Evolutionary conservation across 2,329 filamentous ascomycete species (phyloP).

Genomic region (Zymoseptoria tritici): DNA sequence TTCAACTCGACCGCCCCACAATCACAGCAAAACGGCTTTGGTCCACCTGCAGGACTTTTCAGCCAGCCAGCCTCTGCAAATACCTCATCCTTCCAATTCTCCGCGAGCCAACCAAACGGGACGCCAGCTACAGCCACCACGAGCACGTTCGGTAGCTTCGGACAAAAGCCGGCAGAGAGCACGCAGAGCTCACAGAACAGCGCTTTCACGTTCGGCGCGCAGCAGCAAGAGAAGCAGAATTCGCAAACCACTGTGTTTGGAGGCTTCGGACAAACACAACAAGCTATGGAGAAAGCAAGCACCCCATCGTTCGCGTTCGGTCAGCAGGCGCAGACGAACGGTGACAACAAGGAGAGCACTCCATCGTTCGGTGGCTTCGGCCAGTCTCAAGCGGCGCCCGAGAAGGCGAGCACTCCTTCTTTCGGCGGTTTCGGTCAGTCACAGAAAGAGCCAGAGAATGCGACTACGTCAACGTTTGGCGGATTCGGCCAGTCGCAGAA

Average conservation of each 20-base stretch:
- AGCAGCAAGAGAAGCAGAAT: constrained; percentile 4
- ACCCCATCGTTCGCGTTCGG: constrained; percentile 5
- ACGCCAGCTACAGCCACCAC: constrained; percentile 10
- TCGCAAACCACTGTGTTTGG: background rate
- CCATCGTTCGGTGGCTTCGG: background rate
- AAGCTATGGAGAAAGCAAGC: constrained; percentile 1
- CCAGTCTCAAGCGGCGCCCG: background rate
- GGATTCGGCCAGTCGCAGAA: constrained; percentile 3
- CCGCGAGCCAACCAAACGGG: constrained; percentile 12
- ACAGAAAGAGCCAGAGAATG: background rate
- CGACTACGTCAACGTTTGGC: background rate
- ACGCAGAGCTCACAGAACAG: constrained; percentile 5
- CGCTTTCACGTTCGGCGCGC: constrained; percentile 3
- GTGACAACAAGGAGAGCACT: constrained; percentile 1
- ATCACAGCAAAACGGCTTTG: constrained; percentile 15
- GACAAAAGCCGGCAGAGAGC: constrained; percentile 9
- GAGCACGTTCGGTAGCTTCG: constrained; percentile 13
- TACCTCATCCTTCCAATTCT: constrained; percentile 8
- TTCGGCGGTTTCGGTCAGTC: constrained; percentile 4
- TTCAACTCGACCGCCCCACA: constrained; percentile 4
- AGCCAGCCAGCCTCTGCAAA: constrained; percentile 11
- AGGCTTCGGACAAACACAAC: constrained; percentile 7
- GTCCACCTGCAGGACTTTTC: constrained; percentile 6
- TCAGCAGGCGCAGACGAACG: constrained; percentile 3
- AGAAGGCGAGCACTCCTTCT: constrained; percentile 3